Percentiles rank a stretch among this genome's conserved stretches.
phyloP scores from a whole-genome alignment of 1,284 basidiomycete genomes.

The Grifola frondosa region DNA sequence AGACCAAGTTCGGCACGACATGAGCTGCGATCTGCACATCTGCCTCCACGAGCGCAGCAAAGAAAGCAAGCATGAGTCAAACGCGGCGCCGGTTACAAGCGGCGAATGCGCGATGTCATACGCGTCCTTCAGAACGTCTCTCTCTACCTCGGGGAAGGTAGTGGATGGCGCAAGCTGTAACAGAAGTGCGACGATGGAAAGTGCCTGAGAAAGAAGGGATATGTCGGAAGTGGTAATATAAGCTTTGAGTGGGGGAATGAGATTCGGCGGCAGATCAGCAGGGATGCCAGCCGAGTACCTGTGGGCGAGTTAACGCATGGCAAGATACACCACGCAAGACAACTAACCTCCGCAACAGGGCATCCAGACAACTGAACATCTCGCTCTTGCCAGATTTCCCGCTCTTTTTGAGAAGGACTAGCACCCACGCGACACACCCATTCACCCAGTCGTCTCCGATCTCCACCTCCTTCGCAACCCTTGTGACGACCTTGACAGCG shows the following conservation, averaged over 20 bases:
- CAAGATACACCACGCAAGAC: neutral
- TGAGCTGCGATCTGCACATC: conserved; percentile 80
- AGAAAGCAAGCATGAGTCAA: conserved; percentile 86
- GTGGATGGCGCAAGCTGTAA: conserved; percentile 64
- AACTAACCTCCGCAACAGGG: conserved; percentile 64
- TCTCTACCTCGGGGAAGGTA: conserved; percentile 73
- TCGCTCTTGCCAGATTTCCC: conserved; percentile 80
- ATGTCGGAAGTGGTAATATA: conserved; percentile 77
- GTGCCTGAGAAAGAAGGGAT: conserved; percentile 72
- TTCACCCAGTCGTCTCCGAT: conserved; percentile 80
- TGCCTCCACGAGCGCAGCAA: conserved; percentile 76
- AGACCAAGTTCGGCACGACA: conserved; percentile 69
- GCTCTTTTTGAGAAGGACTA: conserved; percentile 77
- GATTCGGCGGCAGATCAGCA: conserved; percentile 52
- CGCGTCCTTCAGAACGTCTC: conserved; percentile 65
- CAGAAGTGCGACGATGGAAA: conserved; percentile 71
- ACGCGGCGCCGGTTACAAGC: conserved; percentile 66
- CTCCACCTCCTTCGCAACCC: conserved; percentile 67
- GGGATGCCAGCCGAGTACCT: conserved; percentile 72
- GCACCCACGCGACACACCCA: conserved; percentile 75
- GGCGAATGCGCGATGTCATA: conserved; percentile 78
- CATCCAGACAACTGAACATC: conserved; percentile 78
- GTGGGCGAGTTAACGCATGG: conserved; percentile 10
- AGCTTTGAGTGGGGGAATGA: conserved; percentile 73
- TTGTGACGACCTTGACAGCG: conserved; percentile 70